Conservation (phyloP, 495 filamentous ascomycete species). For the Xylaria acuta region DNA sequence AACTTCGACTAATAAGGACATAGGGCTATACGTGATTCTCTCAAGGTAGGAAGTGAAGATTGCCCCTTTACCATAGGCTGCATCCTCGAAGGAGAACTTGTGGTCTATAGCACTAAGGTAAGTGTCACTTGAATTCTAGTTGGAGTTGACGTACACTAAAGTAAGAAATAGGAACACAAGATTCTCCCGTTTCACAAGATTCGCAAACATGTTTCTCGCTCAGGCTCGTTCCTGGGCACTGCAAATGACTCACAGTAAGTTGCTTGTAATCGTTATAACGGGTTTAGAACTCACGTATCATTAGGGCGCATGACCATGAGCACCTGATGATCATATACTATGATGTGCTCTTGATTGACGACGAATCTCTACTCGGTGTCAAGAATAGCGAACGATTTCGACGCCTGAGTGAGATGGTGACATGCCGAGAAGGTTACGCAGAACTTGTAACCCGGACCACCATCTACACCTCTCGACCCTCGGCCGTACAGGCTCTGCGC, state of each 20-base stretch:
- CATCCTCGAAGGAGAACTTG: conserved; percentile 83
- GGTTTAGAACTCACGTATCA: conserved; percentile 28
- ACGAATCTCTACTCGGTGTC: conserved; percentile 65
- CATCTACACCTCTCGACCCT: conserved; percentile 63
- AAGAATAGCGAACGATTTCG: conserved; percentile 66
- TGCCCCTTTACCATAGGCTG: conserved; percentile 67
- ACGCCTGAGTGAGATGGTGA: conserved; percentile 64
- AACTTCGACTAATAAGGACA: conserved; percentile 20
- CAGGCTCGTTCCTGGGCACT: conserved; percentile 72
- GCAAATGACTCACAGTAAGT: conserved; percentile 72
- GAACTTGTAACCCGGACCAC: conserved; percentile 65
- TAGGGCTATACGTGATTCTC: conserved; percentile 58
- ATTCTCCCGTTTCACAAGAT: conserved; percentile 80
- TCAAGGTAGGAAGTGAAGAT: conserved; percentile 60
- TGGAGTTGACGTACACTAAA: conserved; percentile 14
- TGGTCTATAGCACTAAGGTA: conserved; percentile 74
- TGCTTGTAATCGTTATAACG: background rate
- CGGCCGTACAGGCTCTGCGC: conserved; percentile 58
- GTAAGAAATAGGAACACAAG: conserved; percentile 46
- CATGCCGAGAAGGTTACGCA: conserved; percentile 61
- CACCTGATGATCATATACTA: conserved; percentile 87
- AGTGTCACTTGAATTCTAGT: background rate
- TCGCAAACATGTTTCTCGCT: conserved; percentile 76
- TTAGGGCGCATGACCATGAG: conserved; percentile 68
- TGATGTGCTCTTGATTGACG: conserved; percentile 76